Evolutionary conservation across 2,329 filamentous ascomycete species (phyloP).

Genomic region (Calonectria hawksworthii): DNA sequence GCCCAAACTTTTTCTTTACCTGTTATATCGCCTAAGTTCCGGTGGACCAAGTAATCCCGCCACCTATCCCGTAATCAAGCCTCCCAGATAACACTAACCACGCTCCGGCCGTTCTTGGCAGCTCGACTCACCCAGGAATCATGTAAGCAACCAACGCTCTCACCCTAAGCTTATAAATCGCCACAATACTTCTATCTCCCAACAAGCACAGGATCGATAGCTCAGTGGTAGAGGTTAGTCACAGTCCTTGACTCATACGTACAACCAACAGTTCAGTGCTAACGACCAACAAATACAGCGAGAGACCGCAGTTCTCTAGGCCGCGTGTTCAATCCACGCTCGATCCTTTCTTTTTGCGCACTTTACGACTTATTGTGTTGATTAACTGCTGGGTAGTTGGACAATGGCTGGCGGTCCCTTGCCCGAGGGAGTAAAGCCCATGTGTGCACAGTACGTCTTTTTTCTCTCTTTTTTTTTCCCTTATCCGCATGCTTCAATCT

Average conservation of each 20-base stretch:
- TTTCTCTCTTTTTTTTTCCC: background rate
- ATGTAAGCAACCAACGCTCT: background rate
- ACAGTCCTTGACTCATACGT: background rate
- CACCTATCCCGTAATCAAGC: too few relatives aligned
- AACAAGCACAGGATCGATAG: background rate
- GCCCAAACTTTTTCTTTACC: too few relatives aligned
- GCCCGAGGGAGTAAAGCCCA: background rate
- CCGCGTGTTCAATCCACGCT: background rate
- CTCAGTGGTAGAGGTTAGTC: background rate
- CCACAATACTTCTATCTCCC: background rate
- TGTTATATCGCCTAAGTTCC: too few relatives aligned
- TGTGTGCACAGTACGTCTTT: too few relatives aligned
- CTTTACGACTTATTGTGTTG: background rate
- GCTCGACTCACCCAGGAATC: background rate
- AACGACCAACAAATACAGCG: background rate
- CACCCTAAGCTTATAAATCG: background rate
- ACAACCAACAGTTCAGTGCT: background rate
- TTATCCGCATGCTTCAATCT: background rate
- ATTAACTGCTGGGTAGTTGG: background rate
- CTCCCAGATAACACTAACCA: too few relatives aligned
- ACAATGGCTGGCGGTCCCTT: background rate
- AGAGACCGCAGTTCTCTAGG: background rate
- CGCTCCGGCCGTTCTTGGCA: background rate
- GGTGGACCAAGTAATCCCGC: too few relatives aligned
- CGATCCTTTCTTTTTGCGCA: background rate